Conservation (phyloP, 805 yeast genomes). For the Suhomyces pyralidae region DNA sequence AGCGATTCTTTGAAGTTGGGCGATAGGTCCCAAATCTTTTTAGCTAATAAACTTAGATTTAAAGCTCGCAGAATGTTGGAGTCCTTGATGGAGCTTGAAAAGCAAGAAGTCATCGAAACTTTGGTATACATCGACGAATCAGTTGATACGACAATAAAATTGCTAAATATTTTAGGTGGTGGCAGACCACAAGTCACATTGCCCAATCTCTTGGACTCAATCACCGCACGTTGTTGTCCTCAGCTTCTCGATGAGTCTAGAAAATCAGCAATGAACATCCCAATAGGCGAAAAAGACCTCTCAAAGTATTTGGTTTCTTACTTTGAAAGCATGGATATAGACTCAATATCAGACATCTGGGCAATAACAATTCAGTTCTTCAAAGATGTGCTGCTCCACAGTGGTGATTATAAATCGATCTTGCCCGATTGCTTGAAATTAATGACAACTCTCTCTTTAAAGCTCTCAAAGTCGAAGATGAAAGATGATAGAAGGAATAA, state of each 20-base stretch:
- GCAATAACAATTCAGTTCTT: slow-evolving; percentile 53
- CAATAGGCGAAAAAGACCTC: slow-evolving; percentile 44
- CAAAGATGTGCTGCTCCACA: slow-evolving; percentile 52
- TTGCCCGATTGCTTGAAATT: slow-evolving; percentile 55
- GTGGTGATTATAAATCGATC: slow-evolving; percentile 45
- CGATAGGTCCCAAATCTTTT: slow-evolving; percentile 32
- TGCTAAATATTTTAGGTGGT: slow-evolving; percentile 80
- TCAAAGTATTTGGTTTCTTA: slow-evolving; percentile 59
- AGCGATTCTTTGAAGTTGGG: slow-evolving; percentile 10
- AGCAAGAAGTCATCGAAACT: slow-evolving; percentile 68
- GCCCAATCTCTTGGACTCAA: slow-evolving; percentile 61
- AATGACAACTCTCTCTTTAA: slow-evolving; percentile 49
- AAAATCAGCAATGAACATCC: slow-evolving; percentile 47
- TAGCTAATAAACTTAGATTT: slow-evolving; percentile 61
- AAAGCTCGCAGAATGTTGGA: slow-evolving; percentile 66
- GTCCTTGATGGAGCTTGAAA: slow-evolving; percentile 61
- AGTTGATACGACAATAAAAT: slow-evolving; percentile 38
- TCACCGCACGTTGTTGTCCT: slow-evolving; percentile 45
- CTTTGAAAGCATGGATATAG: slow-evolving; percentile 63
- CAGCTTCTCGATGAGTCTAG: slow-evolving; percentile 25
- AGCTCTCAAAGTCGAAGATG: slow-evolving; percentile 55
- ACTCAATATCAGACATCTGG: slow-evolving; percentile 81
- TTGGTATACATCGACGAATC: slow-evolving; percentile 42
- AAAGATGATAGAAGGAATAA: slow-evolving; percentile 61
- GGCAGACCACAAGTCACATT: slow-evolving; percentile 73